Base-by-base conservation (phyloP, 495 filamentous ascomycete genomes). In the Lindgomyces ingoldianus region DNA sequence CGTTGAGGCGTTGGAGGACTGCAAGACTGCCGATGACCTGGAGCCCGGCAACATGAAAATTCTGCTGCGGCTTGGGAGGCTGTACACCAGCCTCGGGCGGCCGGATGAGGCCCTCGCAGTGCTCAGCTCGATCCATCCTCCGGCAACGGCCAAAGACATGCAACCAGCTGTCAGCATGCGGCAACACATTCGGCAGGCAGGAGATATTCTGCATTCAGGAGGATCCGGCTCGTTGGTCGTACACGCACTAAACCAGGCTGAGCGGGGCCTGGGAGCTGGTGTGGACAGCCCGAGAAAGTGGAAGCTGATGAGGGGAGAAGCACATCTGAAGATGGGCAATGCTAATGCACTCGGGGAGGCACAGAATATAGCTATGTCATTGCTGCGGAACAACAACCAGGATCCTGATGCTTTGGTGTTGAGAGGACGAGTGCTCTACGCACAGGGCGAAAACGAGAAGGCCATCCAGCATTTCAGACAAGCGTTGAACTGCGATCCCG, bases 351-450 rank as follows among this genome's bases (percentile, higher is more conserved):
- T 95, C 2, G 92, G 91, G 36, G 93, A 96, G 70, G 93, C 91
- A 14, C 91, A 96, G 75, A 93, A 92, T 72, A 84, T 98, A 19
- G 93, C 92, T 52, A 95, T 97, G 84, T 81, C 80, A 1, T 74
- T 98, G 62, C 81, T 98, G 27, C 83, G 94, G 22, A 81, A 86
- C 68, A 97, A 98, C 77, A 89, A 78, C 76, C 86, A 90, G 72
- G 94, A 98, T 72, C 92, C 94, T 11, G 95, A 98, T 75, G 95
- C 94, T 1, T 77, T 98, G 69, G 88, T 98, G 39, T 81, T 98
- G 56, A 86, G 94, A 44, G 94, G 94, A 24, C 84, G 91, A 53
- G 89, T 91, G 8, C 80, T 94, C 61, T 98, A 98, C 70, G 88
- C 87, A 4, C 87, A 91, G 73, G 94, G 94, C 24, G 95, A 98